A percentile compares a stretch with the other conserved stretches of the same genome.
phyloP scores from a whole-genome alignment of 306 rosid species.

The Prunus kanzakura region DNA sequence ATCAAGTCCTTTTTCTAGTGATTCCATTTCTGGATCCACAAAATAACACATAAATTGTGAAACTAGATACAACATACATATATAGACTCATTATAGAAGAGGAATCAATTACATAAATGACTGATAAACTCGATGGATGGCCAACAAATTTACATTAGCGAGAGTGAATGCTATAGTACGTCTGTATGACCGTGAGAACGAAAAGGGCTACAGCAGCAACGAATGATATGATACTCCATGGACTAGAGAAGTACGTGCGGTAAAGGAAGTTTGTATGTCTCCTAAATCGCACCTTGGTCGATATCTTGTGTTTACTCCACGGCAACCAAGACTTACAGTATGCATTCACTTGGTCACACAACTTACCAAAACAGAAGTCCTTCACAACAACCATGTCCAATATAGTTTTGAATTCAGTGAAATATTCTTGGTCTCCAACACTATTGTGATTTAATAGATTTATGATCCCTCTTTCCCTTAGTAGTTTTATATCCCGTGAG shows the following conservation, averaged over 20 bases:
- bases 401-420: slow-evolving; percentile 14
- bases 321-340: neutral
- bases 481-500: slow-evolving; percentile 15
- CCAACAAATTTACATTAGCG: neutral
- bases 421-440: slow-evolving; percentile 13
- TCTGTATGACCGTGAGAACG: neutral
- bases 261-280: neutral
- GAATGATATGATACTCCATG: slow-evolving; percentile 3
- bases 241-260: neutral
- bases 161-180: neutral
- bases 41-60: neutral
- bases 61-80: neutral
- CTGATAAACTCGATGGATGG: neutral
- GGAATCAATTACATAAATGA: neutral
- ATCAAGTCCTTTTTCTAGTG: too few species aligned
- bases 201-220: neutral
- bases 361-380: slow-evolving; percentile 16
- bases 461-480: slow-evolving; percentile 8
- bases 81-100: neutral
- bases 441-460: neutral
- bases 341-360: slow-evolving; percentile 9
- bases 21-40: neutral
- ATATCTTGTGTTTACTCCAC: neutral
- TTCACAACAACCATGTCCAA: slow-evolving; percentile 26
- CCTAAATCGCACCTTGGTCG: neutral